phyloP scores from a whole-genome alignment of 345 rosid genomes.

The Ailanthus altissimus region DNA sequence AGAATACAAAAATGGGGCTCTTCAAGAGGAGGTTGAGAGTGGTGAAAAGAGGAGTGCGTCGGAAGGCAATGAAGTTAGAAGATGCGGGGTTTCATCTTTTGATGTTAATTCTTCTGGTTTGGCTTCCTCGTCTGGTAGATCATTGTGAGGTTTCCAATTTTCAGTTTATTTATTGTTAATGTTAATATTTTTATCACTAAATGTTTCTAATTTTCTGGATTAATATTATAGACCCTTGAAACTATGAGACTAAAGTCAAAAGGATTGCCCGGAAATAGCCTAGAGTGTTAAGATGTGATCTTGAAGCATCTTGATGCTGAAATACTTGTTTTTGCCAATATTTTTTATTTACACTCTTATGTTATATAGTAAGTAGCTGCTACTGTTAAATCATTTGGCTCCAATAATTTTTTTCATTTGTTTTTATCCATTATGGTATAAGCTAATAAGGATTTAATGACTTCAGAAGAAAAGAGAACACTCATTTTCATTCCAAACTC shows the following conservation, averaged over 20 bases:
- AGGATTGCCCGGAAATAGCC: background rate
- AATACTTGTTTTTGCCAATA: slow-evolving; percentile 1
- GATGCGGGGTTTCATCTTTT: slow-evolving; percentile 31
- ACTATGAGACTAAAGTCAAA: background rate
- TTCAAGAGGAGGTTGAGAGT: slow-evolving; percentile 20
- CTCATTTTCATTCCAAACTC: background rate
- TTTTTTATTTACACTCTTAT: background rate
- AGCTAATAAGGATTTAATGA: background rate
- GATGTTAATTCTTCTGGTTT: slow-evolving; percentile 26
- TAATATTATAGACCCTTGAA: background rate
- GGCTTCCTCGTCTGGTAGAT: slow-evolving; percentile 54
- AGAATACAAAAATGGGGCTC: slow-evolving; percentile 22
- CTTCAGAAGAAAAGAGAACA: background rate
- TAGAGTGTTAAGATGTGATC: slow-evolving; percentile 8
- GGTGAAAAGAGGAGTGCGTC: slow-evolving; percentile 10
- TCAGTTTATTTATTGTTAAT: slow-evolving; percentile 3
- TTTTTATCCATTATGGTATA: background rate
- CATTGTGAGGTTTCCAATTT: slow-evolving; percentile 55
- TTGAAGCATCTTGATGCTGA: slow-evolving; percentile 7
- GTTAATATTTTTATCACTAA: background rate
- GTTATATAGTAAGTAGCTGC: slow-evolving; percentile 6
- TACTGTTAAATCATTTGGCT: slow-evolving; percentile 2
- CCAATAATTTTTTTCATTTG: background rate
- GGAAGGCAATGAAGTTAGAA: slow-evolving; percentile 24
- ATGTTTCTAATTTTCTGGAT: slow-evolving; percentile 7